phyloP scores from a whole-genome alignment of 768 basidiomycete genomes.

The Tephrocybe sp. region DNA sequence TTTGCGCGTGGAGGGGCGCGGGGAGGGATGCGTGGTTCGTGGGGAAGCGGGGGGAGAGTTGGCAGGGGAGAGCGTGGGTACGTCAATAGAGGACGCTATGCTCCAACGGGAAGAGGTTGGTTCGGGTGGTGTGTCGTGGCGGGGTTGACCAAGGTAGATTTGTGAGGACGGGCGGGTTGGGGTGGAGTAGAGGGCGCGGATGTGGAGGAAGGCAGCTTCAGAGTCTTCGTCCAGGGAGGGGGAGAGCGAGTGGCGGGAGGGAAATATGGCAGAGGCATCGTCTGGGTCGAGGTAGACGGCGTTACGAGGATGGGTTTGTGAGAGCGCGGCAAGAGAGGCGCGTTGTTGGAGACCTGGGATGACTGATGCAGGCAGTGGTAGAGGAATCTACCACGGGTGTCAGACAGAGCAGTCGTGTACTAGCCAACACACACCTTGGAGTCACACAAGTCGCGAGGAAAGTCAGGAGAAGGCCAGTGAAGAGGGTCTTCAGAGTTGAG shows the following conservation, averaged over 20 bases:
- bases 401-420: background rate
- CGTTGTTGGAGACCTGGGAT: constrained; percentile 6
- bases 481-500: constrained; percentile 16
- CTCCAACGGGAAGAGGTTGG: constrained; percentile 16
- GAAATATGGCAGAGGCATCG: constrained; percentile 27
- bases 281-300: constrained; percentile 38
- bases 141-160: constrained; percentile 7
- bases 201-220: constrained; percentile 2
- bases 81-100: constrained; percentile 4
- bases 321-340: constrained; percentile 3
- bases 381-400: constrained; percentile 7
- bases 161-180: constrained; percentile 1
- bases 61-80: background rate
- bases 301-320: constrained; percentile 21
- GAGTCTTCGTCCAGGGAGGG: background rate
- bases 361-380: background rate
- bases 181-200: constrained; percentile 1
- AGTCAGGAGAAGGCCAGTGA: constrained; percentile 16
- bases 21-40: background rate
- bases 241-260: constrained; percentile 6
- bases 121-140: background rate
- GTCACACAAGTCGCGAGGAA: constrained; percentile 8
- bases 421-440: background rate
- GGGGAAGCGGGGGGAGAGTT: background rate
- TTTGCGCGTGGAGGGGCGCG: constrained; percentile 2